Evolutionary conservation across 805 yeast species (phyloP), one percentile per base, ranked within the genome.

Genomic region (Hagleromyces aurorensis): DNA sequence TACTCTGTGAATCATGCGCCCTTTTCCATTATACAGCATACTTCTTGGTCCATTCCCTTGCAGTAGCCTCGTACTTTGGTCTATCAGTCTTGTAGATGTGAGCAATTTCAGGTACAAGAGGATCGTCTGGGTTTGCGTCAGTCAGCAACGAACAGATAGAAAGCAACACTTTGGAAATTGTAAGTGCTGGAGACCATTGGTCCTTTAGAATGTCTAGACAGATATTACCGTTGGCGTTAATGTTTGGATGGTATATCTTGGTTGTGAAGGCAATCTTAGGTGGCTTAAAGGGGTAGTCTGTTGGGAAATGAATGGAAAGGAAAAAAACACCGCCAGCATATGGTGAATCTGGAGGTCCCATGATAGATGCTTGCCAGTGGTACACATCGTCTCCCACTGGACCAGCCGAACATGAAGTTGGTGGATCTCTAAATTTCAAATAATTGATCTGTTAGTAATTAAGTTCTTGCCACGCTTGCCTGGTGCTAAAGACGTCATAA

Each of bases 311-410:
- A 59, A 91, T 86, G 32, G 94, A 78, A 41, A 91, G 72, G 71
- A 91, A 91, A 63, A 91, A 91, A 25, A 89, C 96, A 52, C 97
- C 98, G 43, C 89, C 89, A 21, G 80, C 70, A 49, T 75, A 75
- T 38, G 83, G 91, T 27, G 96, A 83, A 64, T 91, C 97, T 46
- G 94, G 74, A 29, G 98, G 98, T 28, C 98, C 98, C 93, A 91
- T 85, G 59, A 91, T 91, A 24, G 97, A 87, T 23, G 97, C 98
- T 66, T 91, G 97, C 98, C 98, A 91, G 69, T 89, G 97, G 67
- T 81, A 91, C 55, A 89, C 68, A 61, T 89, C 98, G 50, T 91
- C 97, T 27, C 96, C 96, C 25, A 85, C 91, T 48, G 98, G 98
- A 23, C 98, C 98, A 7, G 98, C 98, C 14, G 96, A 86, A 65